Conservation (phyloP, 129 eudicot genomes). For the Silybum marianum region DNA sequence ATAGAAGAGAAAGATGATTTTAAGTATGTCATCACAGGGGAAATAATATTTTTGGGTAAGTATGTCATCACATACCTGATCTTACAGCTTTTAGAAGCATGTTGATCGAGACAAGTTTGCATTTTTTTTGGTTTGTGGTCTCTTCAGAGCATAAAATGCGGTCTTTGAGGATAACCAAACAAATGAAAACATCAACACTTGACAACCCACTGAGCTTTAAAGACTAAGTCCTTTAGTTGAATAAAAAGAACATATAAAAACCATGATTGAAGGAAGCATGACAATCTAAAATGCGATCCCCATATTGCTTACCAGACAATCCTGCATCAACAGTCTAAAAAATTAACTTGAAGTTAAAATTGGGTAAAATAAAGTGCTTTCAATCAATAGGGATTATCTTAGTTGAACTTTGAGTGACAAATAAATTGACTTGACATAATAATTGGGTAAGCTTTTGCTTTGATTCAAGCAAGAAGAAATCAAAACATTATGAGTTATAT, state of each 20-base stretch:
- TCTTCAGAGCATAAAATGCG: constrained; percentile 82
- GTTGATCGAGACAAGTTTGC: constrained; percentile 64
- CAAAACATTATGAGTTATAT: neutral
- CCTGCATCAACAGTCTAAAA: constrained; percentile 68
- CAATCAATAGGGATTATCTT: neutral
- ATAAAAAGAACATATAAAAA: neutral
- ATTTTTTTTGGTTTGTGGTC: constrained; percentile 83
- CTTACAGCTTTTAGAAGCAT: constrained; percentile 95
- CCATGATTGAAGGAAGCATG: neutral
- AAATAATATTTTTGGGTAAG: too few relatives aligned
- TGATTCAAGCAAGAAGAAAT: neutral
- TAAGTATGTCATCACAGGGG: neutral
- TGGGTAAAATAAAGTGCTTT: neutral
- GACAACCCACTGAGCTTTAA: neutral
- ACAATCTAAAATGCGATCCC: neutral
- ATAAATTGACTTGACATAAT: neutral
- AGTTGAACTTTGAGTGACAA: neutral
- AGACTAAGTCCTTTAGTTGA: neutral
- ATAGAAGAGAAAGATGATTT: too few relatives aligned
- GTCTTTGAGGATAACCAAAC: constrained; percentile 45
- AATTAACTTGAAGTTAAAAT: neutral
- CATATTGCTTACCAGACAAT: constrained; percentile 9
- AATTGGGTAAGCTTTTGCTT: neutral
- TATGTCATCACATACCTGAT: constrained; percentile 47
- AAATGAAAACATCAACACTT: neutral